Conservation (phyloP, 768 basidiomycete species). For the Calocera viscosa region DNA sequence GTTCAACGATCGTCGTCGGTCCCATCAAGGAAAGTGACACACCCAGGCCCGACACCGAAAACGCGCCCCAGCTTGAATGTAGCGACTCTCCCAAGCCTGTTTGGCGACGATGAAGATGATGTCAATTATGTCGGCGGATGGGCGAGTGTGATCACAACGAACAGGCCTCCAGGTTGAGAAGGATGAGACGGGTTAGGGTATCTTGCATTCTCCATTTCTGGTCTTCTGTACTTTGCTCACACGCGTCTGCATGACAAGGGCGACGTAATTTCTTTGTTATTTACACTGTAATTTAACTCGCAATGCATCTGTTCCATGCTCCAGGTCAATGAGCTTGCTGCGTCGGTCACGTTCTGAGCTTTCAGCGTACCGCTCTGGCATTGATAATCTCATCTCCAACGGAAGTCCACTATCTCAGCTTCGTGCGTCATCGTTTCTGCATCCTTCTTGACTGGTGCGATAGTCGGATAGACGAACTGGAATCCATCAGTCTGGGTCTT, state of each 20-base stretch:
- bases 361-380: no score
- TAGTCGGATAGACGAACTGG: slow-evolving; percentile 73
- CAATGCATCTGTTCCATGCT: not conserved
- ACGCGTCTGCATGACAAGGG: no score
- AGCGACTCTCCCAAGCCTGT: not conserved
- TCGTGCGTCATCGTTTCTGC: slow-evolving; percentile 78
- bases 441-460: slow-evolving; percentile 63
- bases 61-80: not conserved
- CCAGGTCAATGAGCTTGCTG: not conserved
- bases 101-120: not conserved
- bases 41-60: not conserved
- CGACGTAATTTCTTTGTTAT: not conserved
- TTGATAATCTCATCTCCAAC: slow-evolving; percentile 8
- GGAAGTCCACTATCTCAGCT: slow-evolving; percentile 47
- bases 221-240: no score
- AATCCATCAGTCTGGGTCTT: not conserved
- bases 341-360: no score
- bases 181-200: no score
- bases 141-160: not conserved
- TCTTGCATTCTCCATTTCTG: no score
- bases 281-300: not conserved
- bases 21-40: not conserved
- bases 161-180: not conserved
- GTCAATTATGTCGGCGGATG: slow-evolving; percentile 1
- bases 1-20: slow-evolving; percentile 1